phyloP scores from a whole-genome alignment of 257 asterid species.

The Paulownia fortunei region DNA sequence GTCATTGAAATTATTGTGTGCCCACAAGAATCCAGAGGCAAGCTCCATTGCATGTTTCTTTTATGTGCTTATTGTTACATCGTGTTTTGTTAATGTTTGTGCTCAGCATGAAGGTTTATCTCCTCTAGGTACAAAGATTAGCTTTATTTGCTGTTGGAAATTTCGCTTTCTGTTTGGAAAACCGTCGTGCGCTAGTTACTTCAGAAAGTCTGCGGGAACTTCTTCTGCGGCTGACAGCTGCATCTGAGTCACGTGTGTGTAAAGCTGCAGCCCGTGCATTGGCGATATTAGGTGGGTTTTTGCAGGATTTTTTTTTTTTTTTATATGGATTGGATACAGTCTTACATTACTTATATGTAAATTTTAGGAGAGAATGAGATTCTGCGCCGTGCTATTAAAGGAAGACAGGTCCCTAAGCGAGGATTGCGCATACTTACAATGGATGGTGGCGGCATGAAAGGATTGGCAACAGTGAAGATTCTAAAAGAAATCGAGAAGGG shows the following conservation, averaged over 20 bases:
- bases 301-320: background rate
- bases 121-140: slow-evolving; percentile 80
- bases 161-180: slow-evolving; percentile 92
- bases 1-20: slow-evolving; percentile 80
- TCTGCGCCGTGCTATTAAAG: slow-evolving; percentile 90
- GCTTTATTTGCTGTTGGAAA: slow-evolving; percentile 93
- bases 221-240: slow-evolving; percentile 86
- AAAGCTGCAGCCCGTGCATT: slow-evolving; percentile 99
- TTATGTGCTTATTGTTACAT: slow-evolving; percentile 20
- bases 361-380: slow-evolving; percentile 93
- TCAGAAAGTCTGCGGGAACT: slow-evolving; percentile 98
- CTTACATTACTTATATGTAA: slow-evolving; percentile 30
- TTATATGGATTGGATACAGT: slow-evolving; percentile 16
- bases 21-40: slow-evolving; percentile 90
- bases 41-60: slow-evolving; percentile 42
- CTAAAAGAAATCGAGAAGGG: slow-evolving; percentile 92
- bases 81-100: slow-evolving; percentile 23
- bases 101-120: slow-evolving; percentile 32
- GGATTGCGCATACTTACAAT: slow-evolving; percentile 92
- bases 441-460: slow-evolving; percentile 99
- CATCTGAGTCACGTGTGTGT: slow-evolving; percentile 72
- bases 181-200: slow-evolving; percentile 80
- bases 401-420: slow-evolving; percentile 84
- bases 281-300: slow-evolving; percentile 82
- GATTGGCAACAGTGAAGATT: slow-evolving; percentile 95